Percentiles rank a stretch among this genome's conserved stretches.
Conservation (phyloP, 345 rosid species). For the Hibiscus tridactylites region DNA sequence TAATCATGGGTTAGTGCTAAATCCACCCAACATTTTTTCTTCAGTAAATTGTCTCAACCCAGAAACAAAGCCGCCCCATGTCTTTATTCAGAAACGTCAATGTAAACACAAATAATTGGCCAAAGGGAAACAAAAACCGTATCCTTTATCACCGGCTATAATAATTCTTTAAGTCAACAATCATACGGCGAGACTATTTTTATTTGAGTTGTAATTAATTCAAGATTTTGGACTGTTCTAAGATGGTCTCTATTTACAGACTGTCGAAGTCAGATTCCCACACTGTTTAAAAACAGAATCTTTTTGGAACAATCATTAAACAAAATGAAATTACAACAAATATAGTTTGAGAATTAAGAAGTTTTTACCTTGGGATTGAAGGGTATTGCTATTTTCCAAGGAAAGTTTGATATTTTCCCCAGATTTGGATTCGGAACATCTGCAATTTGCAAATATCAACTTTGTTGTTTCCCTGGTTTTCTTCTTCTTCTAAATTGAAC, state of each 20-base stretch:
- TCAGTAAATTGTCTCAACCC: constrained; percentile 23
- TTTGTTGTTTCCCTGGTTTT: not conserved
- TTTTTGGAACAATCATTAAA: not conserved
- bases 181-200: constrained; percentile 16
- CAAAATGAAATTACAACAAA: not conserved
- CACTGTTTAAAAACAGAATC: constrained; percentile 3
- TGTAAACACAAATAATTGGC: constrained; percentile 7
- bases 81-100: constrained; percentile 14
- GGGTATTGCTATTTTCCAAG: constrained; percentile 12
- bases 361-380: constrained; percentile 19
- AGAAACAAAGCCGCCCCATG: constrained; percentile 17
- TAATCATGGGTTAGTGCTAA: constrained; percentile 35
- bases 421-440: constrained; percentile 8
- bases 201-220: constrained; percentile 14
- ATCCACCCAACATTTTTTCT: constrained; percentile 24
- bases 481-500: not conserved
- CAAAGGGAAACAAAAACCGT: constrained; percentile 1
- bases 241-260: constrained; percentile 36
- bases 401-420: constrained; percentile 32
- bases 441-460: not conserved
- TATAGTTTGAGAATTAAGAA: not conserved
- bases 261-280: constrained; percentile 38
- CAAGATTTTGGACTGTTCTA: constrained; percentile 33
- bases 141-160: constrained; percentile 14
- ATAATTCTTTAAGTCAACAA: constrained; percentile 19